These are phyloP conservation scores for Staphylotrichum longicolle DNA, from an alignment of 495 filamentous ascomycete genomes.

Conservation along the genomic window DNA sequence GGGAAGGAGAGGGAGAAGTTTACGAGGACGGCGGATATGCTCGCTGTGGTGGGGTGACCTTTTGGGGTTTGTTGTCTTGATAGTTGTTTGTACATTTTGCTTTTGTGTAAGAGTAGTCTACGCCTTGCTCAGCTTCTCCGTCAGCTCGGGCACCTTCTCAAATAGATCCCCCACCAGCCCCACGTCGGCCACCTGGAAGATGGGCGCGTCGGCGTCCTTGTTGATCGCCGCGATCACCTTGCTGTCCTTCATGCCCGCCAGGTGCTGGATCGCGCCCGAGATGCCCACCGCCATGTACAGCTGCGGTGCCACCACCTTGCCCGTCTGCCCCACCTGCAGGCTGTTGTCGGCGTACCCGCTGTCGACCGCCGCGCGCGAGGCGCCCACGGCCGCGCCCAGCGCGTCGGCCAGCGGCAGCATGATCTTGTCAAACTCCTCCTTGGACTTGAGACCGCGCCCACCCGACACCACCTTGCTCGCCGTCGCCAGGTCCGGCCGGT, in stretches of 20 bases:
- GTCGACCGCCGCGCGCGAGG: slow-evolving; percentile 92
- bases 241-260: slow-evolving; percentile 99
- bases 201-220: slow-evolving; percentile 94
- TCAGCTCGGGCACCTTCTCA: slow-evolving; percentile 91
- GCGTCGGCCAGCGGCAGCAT: slow-evolving; percentile 90
- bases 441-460: slow-evolving; percentile 91
- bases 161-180: slow-evolving; percentile 94
- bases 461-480: slow-evolving; percentile 88
- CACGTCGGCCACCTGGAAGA: slow-evolving; percentile 97
- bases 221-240: slow-evolving; percentile 99
- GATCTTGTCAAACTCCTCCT: slow-evolving; percentile 90
- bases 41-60: slow-evolving; percentile 56
- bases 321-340: slow-evolving; percentile 95
- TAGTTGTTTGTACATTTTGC: slow-evolving; percentile 21
- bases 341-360: slow-evolving; percentile 99
- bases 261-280: slow-evolving; percentile 94
- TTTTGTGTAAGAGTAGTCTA: slow-evolving; percentile 30
- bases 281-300: slow-evolving; percentile 95
- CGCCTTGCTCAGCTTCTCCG: slow-evolving; percentile 81
- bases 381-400: slow-evolving; percentile 89
- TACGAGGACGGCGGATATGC: slow-evolving; percentile 72
- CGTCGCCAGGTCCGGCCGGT: slow-evolving; percentile 91
- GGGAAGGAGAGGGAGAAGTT: slow-evolving; percentile 91
- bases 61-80: too few relatives aligned
- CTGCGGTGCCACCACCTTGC: slow-evolving; percentile 96